Evolutionary conservation across 2,329 filamentous ascomycete genomes (phyloP).

Genomic region (Paecilomyces sp.): DNA sequence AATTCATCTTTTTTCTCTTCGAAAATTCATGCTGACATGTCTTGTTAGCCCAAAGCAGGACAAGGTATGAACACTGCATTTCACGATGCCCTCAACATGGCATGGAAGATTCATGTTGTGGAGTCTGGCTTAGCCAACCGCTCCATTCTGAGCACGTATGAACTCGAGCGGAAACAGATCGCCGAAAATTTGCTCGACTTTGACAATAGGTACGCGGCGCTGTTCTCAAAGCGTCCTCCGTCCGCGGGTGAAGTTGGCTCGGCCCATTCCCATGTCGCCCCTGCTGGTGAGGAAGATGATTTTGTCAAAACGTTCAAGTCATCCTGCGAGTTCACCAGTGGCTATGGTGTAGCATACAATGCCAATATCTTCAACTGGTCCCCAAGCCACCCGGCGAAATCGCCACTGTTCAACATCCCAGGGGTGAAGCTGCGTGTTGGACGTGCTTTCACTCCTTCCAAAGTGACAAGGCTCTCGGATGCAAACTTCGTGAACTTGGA

Average conservation of each 20-base stretch:
- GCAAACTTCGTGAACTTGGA: slow-evolving; percentile 86
- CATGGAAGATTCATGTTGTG: slow-evolving; percentile 93
- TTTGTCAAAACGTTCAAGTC: slow-evolving; percentile 90
- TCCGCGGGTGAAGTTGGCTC: slow-evolving; percentile 65
- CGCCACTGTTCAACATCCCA: slow-evolving; percentile 59
- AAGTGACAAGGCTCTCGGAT: slow-evolving; percentile 80
- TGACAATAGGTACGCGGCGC: slow-evolving; percentile 79
- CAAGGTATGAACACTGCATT: slow-evolving; percentile 59
- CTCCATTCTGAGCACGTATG: slow-evolving; percentile 73
- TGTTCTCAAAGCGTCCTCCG: slow-evolving; percentile 75
- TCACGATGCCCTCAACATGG: slow-evolving; percentile 70
- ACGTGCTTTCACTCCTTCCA: slow-evolving; percentile 66
- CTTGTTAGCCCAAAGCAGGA: slow-evolving; percentile 50
- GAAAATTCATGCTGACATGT: slow-evolving; percentile 4
- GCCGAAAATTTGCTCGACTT: slow-evolving; percentile 81
- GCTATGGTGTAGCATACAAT: slow-evolving; percentile 82
- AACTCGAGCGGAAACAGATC: slow-evolving; percentile 74
- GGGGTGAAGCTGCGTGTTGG: slow-evolving; percentile 64
- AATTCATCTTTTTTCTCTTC: not conserved
- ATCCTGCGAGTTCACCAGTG: slow-evolving; percentile 84
- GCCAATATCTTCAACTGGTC: slow-evolving; percentile 83
- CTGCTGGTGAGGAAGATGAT: slow-evolving; percentile 48
- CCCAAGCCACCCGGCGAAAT: slow-evolving; percentile 61
- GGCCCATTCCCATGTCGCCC: slow-evolving; percentile 42
- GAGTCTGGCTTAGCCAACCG: slow-evolving; percentile 73